phyloP scores from a whole-genome alignment of 1,284 basidiomycete genomes.

The Naganishia albida region DNA sequence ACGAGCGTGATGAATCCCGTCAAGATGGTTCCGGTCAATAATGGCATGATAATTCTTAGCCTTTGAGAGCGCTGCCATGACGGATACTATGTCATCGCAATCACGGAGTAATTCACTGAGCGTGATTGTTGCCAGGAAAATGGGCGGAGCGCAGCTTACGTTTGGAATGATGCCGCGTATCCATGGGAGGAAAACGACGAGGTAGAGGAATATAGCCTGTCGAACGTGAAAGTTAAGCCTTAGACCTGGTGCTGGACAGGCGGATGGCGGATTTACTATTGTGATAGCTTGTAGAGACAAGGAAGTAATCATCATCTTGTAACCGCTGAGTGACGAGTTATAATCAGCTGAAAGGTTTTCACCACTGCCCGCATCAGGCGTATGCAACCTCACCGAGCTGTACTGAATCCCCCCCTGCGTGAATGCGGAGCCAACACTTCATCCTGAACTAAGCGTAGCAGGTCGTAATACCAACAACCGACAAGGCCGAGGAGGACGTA shows the following conservation, averaged over 20 bases:
- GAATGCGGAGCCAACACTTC: constrained; percentile 36
- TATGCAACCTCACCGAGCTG: not conserved
- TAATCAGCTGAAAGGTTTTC: constrained; percentile 11
- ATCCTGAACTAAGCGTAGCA: constrained; percentile 35
- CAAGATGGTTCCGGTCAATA: constrained; percentile 49
- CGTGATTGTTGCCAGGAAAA: not conserved
- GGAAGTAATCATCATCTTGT: constrained; percentile 39
- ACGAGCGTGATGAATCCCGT: constrained; percentile 48
- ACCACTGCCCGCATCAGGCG: not conserved
- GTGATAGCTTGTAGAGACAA: constrained; percentile 43
- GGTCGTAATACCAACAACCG: constrained; percentile 48
- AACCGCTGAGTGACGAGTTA: constrained; percentile 9
- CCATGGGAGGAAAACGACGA: constrained; percentile 52
- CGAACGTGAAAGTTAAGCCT: not conserved
- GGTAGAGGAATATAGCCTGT: constrained; percentile 52
- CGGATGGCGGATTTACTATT: constrained; percentile 38
- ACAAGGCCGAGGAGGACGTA: constrained; percentile 45
- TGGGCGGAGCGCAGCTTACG: constrained; percentile 38
- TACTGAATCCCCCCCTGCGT: constrained; percentile 39
- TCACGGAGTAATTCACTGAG: too few relatives aligned
- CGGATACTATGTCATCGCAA: constrained; percentile 42
- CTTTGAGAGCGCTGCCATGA: constrained; percentile 52
- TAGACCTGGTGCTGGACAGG: not conserved
- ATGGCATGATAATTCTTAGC: constrained; percentile 48
- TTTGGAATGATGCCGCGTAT: constrained; percentile 51